Conservation (phyloP, 2,329 filamentous ascomycete genomes). For the Rhinocladiella similis region DNA sequence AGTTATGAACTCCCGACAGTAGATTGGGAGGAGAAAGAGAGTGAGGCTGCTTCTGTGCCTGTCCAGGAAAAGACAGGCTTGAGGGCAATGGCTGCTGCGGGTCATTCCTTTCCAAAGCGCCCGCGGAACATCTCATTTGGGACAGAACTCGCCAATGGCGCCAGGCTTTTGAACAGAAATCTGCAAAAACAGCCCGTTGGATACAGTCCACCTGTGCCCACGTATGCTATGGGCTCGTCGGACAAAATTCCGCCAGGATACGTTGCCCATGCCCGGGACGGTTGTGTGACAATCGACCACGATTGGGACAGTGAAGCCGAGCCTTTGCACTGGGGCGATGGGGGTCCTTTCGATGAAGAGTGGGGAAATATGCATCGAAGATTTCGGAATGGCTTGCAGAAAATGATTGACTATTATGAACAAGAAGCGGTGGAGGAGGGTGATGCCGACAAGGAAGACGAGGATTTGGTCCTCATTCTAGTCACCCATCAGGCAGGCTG, state of each 20-base stretch:
- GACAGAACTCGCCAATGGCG: conserved; percentile 23
- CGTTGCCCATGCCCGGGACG: conserved; percentile 84
- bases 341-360: conserved; percentile 86
- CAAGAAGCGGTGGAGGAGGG: conserved; percentile 43
- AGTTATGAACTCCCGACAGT: conserved; percentile 12
- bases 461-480: conserved; percentile 78
- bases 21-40: conserved; percentile 35
- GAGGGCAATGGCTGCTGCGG: conserved; percentile 27
- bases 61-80: conserved; percentile 26
- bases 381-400: conserved; percentile 76
- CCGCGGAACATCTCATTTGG: conserved; percentile 26
- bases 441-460: conserved; percentile 56
- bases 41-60: conserved; percentile 35
- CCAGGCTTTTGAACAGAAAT: conserved; percentile 15
- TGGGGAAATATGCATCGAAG: conserved; percentile 95
- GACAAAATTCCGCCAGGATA: conserved; percentile 85
- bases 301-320: conserved; percentile 91
- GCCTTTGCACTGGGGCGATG: conserved; percentile 79
- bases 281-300: conserved; percentile 83
- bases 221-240: conserved; percentile 77
- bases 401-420: conserved; percentile 80
- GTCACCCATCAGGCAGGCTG: conserved; percentile 95
- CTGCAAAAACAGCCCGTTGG: conserved; percentile 33
- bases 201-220: conserved; percentile 76
- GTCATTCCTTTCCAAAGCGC: conserved; percentile 27